A percentile compares a stretch with the other conserved stretches of the same genome.
Conservation (phyloP, 164 flowering plant species). For the Protea cynaroides region DNA sequence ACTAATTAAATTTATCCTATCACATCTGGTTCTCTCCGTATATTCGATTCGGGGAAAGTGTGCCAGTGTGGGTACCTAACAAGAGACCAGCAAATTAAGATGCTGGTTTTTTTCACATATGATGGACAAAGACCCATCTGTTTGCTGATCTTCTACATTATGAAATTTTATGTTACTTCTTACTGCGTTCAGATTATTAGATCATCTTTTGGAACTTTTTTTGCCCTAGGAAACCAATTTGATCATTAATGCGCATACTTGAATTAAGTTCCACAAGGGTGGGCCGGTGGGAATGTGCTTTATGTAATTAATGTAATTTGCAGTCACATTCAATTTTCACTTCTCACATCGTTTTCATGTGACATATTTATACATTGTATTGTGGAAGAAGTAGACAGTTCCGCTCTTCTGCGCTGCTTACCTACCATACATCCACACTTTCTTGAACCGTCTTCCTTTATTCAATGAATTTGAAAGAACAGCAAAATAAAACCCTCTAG, state of each 20-base stretch:
- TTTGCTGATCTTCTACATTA: background rate
- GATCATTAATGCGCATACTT: no score
- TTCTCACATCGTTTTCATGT: constrained; percentile 2
- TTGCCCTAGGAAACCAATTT: no score
- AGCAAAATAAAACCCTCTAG: no score
- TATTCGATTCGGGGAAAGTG: background rate
- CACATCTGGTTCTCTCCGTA: background rate
- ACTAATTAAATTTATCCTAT: background rate
- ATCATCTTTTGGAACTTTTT: no score
- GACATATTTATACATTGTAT: constrained; percentile 1
- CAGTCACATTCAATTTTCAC: background rate
- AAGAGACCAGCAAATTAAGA: background rate
- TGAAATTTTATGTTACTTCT: no score
- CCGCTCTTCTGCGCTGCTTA: background rate
- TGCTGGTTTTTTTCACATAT: background rate
- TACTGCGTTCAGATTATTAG: no score
- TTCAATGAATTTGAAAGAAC: no score
- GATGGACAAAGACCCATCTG: background rate
- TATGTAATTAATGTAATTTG: no score
- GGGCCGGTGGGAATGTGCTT: no score
- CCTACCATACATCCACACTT: no score
- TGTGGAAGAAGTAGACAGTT: background rate
- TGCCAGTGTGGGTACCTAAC: background rate
- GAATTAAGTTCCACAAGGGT: no score
- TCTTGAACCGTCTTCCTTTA: no score